Evolutionary conservation across 148 eudicot genomes (phyloP).

Genomic region (Rhododendron ferrugineum): DNA sequence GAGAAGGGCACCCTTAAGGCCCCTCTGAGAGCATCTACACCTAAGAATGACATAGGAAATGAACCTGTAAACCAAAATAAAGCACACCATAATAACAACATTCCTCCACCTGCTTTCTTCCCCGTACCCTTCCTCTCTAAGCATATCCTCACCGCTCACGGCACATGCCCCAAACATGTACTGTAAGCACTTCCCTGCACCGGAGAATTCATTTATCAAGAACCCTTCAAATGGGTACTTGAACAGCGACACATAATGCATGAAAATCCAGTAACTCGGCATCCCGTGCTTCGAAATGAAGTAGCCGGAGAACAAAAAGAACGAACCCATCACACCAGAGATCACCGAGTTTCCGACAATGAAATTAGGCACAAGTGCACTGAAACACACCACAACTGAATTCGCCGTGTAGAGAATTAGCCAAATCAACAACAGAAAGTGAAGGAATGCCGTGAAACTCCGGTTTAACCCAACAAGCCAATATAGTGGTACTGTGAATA

Average conservation of each 20-base stretch:
- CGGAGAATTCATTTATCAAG: slow-evolving; percentile 84
- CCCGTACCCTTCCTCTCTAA: slow-evolving; percentile 70
- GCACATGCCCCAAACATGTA: slow-evolving; percentile 63
- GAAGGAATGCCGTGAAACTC: slow-evolving; percentile 52
- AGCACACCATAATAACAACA: slow-evolving; percentile 66
- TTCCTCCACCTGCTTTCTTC: slow-evolving; percentile 77
- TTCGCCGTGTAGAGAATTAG: slow-evolving; percentile 91
- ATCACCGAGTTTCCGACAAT: slow-evolving; percentile 91
- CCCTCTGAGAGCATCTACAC: slow-evolving; percentile 63
- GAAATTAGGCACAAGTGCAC: slow-evolving; percentile 90
- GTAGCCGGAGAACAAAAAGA: slow-evolving; percentile 90
- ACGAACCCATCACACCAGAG: slow-evolving; percentile 88
- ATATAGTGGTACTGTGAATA: slow-evolving; percentile 72
- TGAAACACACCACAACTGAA: slow-evolving; percentile 88
- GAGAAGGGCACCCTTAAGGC: slow-evolving; percentile 37
- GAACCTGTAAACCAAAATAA: slow-evolving; percentile 81
- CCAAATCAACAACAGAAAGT: slow-evolving; percentile 81
- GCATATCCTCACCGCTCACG: slow-evolving; percentile 68
- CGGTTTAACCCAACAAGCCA: slow-evolving; percentile 76
- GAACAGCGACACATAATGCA: slow-evolving; percentile 89
- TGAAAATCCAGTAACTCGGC: slow-evolving; percentile 78
- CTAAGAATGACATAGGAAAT: slow-evolving; percentile 78
- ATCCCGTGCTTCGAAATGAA: slow-evolving; percentile 79
- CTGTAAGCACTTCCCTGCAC: slow-evolving; percentile 56
- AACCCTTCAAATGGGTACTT: slow-evolving; percentile 97